Percentiles rank a stretch among this genome's conserved stretches.
Conservation (phyloP, 352 stramenopile genomes). For the Pythium pectinolyticum region DNA sequence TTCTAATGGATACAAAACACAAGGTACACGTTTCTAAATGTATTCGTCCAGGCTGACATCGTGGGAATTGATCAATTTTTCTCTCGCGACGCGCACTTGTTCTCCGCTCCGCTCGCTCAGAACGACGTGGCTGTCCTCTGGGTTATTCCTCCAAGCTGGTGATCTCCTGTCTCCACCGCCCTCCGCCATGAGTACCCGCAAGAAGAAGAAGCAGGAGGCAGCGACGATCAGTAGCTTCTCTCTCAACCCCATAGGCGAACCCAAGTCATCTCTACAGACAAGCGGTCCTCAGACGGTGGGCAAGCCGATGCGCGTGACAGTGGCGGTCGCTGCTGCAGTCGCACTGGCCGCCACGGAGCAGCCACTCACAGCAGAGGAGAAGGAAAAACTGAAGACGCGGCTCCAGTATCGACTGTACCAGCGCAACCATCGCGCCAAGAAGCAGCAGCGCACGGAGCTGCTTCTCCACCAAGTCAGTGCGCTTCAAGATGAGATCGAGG, state of each 20-base stretch:
- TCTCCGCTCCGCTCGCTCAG: background rate
- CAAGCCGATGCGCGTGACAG: conserved; percentile 14
- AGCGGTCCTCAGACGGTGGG: background rate
- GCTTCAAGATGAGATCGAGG: background rate
- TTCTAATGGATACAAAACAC: background rate
- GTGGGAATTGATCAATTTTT: background rate
- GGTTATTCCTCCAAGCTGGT: background rate
- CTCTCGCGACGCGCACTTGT: background rate
- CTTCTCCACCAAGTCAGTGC: background rate
- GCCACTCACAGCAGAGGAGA: conserved; percentile 3
- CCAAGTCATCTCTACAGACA: background rate
- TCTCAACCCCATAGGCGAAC: background rate
- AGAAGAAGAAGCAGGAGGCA: background rate
- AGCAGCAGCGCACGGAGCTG: conserved; percentile 2
- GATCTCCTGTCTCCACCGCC: background rate
- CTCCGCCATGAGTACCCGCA: background rate
- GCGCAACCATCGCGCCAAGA: conserved; percentile 23
- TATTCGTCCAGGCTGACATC: no score
- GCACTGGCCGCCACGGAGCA: conserved; percentile 1
- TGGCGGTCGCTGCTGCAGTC: conserved; percentile 2
- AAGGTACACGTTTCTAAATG: background rate
- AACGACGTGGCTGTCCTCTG: background rate
- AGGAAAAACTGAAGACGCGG: conserved; percentile 14
- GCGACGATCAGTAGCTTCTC: background rate
- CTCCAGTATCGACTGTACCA: conserved; percentile 26